A percentile compares a stretch with the other conserved stretches of the same genome.
Evolutionary conservation across 2,329 filamentous ascomycete species (phyloP).

Genomic region (Ophiobolus disseminans): DNA sequence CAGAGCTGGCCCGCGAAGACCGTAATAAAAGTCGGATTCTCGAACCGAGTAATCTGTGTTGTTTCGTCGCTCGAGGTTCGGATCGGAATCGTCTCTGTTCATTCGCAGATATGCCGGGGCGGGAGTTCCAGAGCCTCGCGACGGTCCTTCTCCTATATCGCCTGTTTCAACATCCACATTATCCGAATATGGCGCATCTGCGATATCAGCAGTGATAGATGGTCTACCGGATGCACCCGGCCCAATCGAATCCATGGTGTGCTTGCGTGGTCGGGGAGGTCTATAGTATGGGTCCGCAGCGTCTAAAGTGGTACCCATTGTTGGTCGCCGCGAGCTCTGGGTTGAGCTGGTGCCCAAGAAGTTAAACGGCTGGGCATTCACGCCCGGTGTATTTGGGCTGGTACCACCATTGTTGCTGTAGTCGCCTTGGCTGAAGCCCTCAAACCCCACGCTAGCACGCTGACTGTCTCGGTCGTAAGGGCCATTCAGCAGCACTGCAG

Average conservation of each 20-base stretch:
- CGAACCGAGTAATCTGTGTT: constrained; percentile 88
- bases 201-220: constrained; percentile 56
- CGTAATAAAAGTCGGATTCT: constrained; percentile 97
- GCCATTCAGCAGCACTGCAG: constrained; percentile 66
- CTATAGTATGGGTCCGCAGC: constrained; percentile 83
- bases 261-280: constrained; percentile 73
- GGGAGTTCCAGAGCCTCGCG: constrained; percentile 40
- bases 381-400: constrained; percentile 73
- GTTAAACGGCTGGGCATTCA: constrained; percentile 75
- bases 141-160: constrained; percentile 44
- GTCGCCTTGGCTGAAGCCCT: constrained; percentile 61
- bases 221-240: constrained; percentile 55
- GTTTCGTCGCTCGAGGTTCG: constrained; percentile 61
- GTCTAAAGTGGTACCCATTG: constrained; percentile 44
- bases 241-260: constrained; percentile 62
- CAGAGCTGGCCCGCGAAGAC: constrained; percentile 84
- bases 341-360: constrained; percentile 62
- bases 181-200: constrained; percentile 55
- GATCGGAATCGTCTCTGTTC: constrained; percentile 58
- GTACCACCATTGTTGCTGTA: constrained; percentile 60
- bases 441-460: constrained; percentile 60
- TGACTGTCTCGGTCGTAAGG: constrained; percentile 50
- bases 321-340: constrained; percentile 51
- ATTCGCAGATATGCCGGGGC: constrained; percentile 61
- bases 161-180: constrained; percentile 46